Conservation (phyloP, 2,329 filamentous ascomycete species). For the Hortaea werneckii region DNA sequence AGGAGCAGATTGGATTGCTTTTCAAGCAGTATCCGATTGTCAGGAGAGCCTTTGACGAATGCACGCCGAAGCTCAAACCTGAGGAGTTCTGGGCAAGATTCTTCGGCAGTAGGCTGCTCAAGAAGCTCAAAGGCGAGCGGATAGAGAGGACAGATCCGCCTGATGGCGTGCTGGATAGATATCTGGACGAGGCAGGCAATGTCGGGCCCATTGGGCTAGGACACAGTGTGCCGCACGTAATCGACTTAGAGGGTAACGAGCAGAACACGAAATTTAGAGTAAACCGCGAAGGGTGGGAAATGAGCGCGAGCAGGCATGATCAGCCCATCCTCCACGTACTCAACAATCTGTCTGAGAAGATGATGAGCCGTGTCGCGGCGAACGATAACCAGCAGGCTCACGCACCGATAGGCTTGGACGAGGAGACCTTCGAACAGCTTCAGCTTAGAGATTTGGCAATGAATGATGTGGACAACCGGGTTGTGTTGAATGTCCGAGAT, state of each 20-base stretch:
- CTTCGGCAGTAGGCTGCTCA: slow-evolving; percentile 81
- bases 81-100: slow-evolving; percentile 87
- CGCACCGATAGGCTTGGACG: slow-evolving; percentile 56
- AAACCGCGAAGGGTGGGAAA: slow-evolving; percentile 81
- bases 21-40: slow-evolving; percentile 89
- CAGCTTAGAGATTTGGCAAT: slow-evolving; percentile 70
- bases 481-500: slow-evolving; percentile 79
- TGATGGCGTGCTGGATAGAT: slow-evolving; percentile 76
- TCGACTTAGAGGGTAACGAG: slow-evolving; percentile 89
- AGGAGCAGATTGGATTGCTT: slow-evolving; percentile 87
- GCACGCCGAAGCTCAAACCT: slow-evolving; percentile 56
- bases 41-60: slow-evolving; percentile 83
- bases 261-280: slow-evolving; percentile 81
- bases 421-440: slow-evolving; percentile 64
- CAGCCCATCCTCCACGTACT: slow-evolving; percentile 86
- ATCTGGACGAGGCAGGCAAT: slow-evolving; percentile 47
- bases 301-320: slow-evolving; percentile 63
- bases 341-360: slow-evolving; percentile 85
- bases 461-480: slow-evolving; percentile 61
- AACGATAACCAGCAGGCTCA: slow-evolving; percentile 63
- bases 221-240: slow-evolving; percentile 71
- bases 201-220: neutral
- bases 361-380: slow-evolving; percentile 72
- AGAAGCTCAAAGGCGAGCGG: slow-evolving; percentile 83
- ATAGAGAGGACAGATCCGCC: slow-evolving; percentile 65